phyloP scores from a whole-genome alignment of 2,329 filamentous ascomycete genomes.

The Diaporthe capsici region DNA sequence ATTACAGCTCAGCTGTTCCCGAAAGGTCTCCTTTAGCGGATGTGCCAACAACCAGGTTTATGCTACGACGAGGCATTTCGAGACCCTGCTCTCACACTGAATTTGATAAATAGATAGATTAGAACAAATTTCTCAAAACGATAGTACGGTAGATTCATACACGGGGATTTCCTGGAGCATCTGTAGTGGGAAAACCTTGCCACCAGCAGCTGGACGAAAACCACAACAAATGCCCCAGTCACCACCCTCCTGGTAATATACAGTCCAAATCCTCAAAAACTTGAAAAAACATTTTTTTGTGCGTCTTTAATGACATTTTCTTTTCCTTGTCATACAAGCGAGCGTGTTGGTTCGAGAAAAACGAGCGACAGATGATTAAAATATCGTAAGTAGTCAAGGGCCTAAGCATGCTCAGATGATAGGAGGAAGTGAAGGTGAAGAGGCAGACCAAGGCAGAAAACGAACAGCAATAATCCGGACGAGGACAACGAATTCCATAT shows the following conservation, averaged over 20 bases:
- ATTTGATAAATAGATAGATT: background rate
- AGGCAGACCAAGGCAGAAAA: background rate
- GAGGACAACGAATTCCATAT: background rate
- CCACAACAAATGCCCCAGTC: background rate
- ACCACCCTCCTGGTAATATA: background rate
- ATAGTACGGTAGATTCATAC: background rate
- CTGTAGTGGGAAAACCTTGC: slow-evolving; percentile 7
- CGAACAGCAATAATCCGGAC: background rate
- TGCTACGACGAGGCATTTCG: background rate
- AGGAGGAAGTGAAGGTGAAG: background rate
- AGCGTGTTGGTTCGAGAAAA: background rate
- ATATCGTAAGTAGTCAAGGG: background rate
- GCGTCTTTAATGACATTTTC: background rate
- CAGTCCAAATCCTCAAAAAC: background rate
- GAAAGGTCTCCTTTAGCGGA: too few relatives aligned
- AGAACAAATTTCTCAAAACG: background rate
- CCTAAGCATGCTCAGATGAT: background rate
- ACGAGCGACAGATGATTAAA: background rate
- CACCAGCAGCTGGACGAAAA: background rate
- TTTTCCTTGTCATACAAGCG: background rate
- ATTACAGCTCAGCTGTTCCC: too few relatives aligned
- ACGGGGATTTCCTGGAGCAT: background rate
- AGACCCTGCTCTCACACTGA: background rate
- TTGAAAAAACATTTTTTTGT: background rate
- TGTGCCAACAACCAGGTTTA: too few relatives aligned